phyloP scores from a whole-genome alignment of 768 basidiomycete species.

The Tulasnella sp. region DNA sequence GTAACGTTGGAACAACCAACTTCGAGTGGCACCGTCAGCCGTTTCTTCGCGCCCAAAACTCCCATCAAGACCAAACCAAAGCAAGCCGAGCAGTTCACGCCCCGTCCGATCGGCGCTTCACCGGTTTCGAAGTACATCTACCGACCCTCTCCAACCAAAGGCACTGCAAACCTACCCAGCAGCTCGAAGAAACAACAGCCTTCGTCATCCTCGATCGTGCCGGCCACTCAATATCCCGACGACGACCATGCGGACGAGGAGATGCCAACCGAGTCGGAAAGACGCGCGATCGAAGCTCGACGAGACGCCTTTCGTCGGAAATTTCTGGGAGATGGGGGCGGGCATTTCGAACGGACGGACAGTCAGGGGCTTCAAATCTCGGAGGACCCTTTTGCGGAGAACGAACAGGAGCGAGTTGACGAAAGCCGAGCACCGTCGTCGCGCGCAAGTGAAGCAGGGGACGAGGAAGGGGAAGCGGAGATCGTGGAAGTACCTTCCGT shows the following conservation, averaged over 20 bases:
- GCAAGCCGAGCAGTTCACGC: not conserved
- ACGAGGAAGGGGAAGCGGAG: not conserved
- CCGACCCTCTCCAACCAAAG: slow-evolving; percentile 29
- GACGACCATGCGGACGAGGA: slow-evolving; percentile 27
- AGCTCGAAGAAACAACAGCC: not conserved
- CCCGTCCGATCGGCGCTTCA: slow-evolving; percentile 16
- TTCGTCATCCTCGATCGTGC: not conserved
- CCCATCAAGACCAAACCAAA: not conserved
- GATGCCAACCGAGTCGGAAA: slow-evolving; percentile 22
- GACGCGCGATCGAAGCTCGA: slow-evolving; percentile 24
- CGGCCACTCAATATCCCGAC: slow-evolving; percentile 24
- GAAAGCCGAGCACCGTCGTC: slow-evolving; percentile 8
- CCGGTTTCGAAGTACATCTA: slow-evolving; percentile 41
- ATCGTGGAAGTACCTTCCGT: slow-evolving; percentile 8
- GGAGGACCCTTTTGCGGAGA: slow-evolving; percentile 23
- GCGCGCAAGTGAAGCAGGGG: not conserved
- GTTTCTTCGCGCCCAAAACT: slow-evolving; percentile 4
- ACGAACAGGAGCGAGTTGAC: slow-evolving; percentile 21
- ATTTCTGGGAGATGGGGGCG: slow-evolving; percentile 8
- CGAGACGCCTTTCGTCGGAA: slow-evolving; percentile 18
- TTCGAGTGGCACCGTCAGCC: not conserved
- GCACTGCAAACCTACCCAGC: not conserved
- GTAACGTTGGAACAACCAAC: not conserved
- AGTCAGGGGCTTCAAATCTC: slow-evolving; percentile 20
- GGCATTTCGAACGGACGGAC: slow-evolving; percentile 15